Base-by-base conservation (phyloP, 2,329 filamentous ascomycete species). In the Chaetomiaceae sp. region DNA sequence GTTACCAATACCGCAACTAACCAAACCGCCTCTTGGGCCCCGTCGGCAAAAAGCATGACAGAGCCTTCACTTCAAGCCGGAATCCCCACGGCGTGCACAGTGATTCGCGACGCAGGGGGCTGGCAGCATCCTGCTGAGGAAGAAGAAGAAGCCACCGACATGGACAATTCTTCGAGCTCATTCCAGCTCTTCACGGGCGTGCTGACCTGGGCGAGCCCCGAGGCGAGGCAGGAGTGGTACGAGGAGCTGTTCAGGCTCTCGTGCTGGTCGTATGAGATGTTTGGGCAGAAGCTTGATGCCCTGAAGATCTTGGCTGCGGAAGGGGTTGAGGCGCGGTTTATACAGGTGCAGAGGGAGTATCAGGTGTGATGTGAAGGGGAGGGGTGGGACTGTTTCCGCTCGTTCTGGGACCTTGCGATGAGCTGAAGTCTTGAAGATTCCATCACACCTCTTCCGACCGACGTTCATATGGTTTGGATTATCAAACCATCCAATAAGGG, bases 401-500 rank as follows among this genome's bases (percentile, higher is more conserved):
- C n/a, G n/a, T n/a, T n/a, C n/a, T n/a, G n/a, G n/a, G n/a, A n/a
- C n/a, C n/a, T n/a, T n/a, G n/a, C n/a, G n/a, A n/a, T n/a, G n/a
- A n/a, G n/a, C n/a, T n/a, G n/a, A n/a, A n/a, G n/a, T n/a, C n/a
- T n/a, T n/a, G n/a, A n/a, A n/a, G 39, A 6, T 42, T 17, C 5
- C 3, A 20, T 20, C 37, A 7, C 22, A n/a, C 14, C 6, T 27
- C 22, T 27, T n/a, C 27, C 15, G 39, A 19, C 39, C 14, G 4
- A 19, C n/a, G n/a, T n/a, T n/a, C n/a, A n/a, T n/a, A 29, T 17
- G 1, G 7, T 5, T n/a, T 43, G 19, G 2, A n/a, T 11, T 17
- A 36, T 9, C 31, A 52, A 43, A 48, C 45, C 51, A 47, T 51
- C 29, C 27, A 11, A 6, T 31, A 49, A 33, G 59, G 58, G 55